Base-by-base conservation (phyloP, 1,284 basidiomycete genomes). In the Boletus semigastroideus region DNA sequence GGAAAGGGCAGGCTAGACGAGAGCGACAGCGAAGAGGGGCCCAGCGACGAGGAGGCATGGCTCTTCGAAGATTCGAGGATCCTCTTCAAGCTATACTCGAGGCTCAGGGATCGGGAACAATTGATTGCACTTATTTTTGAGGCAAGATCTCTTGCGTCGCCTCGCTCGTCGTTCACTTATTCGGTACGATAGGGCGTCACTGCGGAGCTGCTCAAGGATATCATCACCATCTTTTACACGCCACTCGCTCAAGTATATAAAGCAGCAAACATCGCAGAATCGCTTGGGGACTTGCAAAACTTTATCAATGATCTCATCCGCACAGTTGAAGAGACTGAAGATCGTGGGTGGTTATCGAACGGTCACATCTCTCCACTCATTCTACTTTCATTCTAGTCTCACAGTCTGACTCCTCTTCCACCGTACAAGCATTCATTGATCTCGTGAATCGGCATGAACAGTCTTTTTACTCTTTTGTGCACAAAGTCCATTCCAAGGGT, bases 171-270 rank as follows among this genome's bases (percentile, higher is more conserved):
- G 30, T 48, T 67, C 36, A 19, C 43, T 48, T 43, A 49, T 12
- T 36, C 22, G 10, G 28, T 40, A 31, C 14, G 16, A 3, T 56
- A 96, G 93, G 94, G 95, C 13, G 89, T 88, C 38, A 99, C 97
- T 0, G 87, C 97, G 4, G 96, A 98, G 44, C 75, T 99, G 37
- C 76, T 99, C 62, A 98, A 96, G 72, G 97, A 99, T 68, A 98
- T 99, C 56, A 94, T 99, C 62, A 98, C 97, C 12, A 99, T 99
- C 56, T 99, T 99, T 72, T 99, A 99, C 71, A 76, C 95, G 1
- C 97, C 97, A 1, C 78, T 99, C n/a, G 97, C 97, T 0, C 92
- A 96, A 63, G 97, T 99, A 2, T 99, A 99, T 76, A 90, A 92
- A 66, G 96, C 96, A 5, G 97, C 97, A 5, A 98, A 92, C 67